Conservation (phyloP, 495 filamentous ascomycete species). For the Friedmanniomyces simplex region DNA sequence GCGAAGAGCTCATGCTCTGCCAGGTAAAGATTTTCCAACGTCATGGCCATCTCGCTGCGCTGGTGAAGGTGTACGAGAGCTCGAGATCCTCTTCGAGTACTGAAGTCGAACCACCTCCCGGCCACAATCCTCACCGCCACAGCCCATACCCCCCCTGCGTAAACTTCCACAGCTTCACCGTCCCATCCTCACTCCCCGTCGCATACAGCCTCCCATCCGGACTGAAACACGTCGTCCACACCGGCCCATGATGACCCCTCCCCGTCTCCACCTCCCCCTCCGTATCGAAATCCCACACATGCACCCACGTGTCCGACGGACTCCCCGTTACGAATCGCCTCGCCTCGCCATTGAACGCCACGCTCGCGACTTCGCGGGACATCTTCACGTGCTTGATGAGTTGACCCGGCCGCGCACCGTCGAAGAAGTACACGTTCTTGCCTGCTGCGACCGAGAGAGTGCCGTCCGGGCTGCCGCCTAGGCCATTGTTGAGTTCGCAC, state of each 20-base stretch:
- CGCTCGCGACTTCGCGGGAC: conserved; percentile 75
- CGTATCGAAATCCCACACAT: conserved; percentile 77
- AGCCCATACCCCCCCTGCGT: conserved; percentile 57
- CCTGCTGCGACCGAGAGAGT: conserved; percentile 63
- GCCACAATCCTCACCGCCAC: conserved; percentile 40
- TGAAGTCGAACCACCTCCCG: too few relatives aligned
- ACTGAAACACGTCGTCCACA: conserved; percentile 90
- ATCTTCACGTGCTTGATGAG: conserved; percentile 69
- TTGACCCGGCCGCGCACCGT: conserved; percentile 55
- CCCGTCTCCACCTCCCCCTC: conserved; percentile 74
- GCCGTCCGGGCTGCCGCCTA: conserved; percentile 43
- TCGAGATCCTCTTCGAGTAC: too few relatives aligned
- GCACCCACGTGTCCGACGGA: conserved; percentile 83
- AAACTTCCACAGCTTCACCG: conserved; percentile 86
- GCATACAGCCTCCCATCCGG: conserved; percentile 93
- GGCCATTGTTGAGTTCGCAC: conserved; percentile 68
- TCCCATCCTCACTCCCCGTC: conserved; percentile 93
- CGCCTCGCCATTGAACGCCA: conserved; percentile 71
- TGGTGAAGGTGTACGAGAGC: too few relatives aligned
- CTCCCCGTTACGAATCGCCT: conserved; percentile 80
- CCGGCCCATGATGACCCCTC: conserved; percentile 94
- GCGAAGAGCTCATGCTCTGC: too few relatives aligned
- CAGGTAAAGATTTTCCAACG: too few relatives aligned
- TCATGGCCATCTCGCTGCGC: too few relatives aligned
- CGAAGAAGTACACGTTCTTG: conserved; percentile 87